Evolutionary conservation across 2,329 filamentous ascomycete species (phyloP).

Genomic region (Fusarium sp.): DNA sequence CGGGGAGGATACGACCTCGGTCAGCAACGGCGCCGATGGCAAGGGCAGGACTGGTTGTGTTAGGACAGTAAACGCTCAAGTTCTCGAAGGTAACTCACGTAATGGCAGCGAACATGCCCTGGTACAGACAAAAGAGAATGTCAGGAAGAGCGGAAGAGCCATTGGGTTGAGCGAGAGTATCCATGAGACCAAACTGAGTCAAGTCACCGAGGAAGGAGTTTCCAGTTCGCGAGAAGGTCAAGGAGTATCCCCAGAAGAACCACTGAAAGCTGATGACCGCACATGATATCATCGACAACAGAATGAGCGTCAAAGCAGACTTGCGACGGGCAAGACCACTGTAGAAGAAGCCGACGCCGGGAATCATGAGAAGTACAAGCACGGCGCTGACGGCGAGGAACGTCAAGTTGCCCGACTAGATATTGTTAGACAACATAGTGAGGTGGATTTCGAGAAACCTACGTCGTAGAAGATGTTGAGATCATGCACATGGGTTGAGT

Average conservation of each 20-base stretch:
- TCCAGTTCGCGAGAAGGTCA: conserved; percentile 85
- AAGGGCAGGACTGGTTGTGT: conserved; percentile 61
- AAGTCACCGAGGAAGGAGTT: conserved; percentile 83
- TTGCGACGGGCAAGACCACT: conserved; percentile 89
- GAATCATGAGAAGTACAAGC: conserved; percentile 91
- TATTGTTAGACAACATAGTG: not conserved
- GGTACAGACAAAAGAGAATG: conserved; percentile 85
- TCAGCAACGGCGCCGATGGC: conserved; percentile 71
- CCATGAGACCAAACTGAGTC: conserved; percentile 82
- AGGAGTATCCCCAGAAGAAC: conserved; percentile 95
- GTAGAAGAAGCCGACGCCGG: conserved; percentile 95
- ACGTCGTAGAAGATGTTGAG: conserved; percentile 89
- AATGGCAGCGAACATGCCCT: conserved; percentile 90
- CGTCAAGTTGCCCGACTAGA: conserved; percentile 80
- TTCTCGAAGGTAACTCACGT: conserved; percentile 68
- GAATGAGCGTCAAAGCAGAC: conserved; percentile 87
- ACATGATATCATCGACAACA: conserved; percentile 84
- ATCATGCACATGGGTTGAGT: conserved; percentile 68
- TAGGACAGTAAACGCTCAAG: not conserved
- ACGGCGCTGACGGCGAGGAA: conserved; percentile 83
- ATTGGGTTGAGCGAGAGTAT: conserved; percentile 80
- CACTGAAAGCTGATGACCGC: conserved; percentile 88
- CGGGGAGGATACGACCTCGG: conserved; percentile 70
- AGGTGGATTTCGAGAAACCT: conserved; percentile 42
- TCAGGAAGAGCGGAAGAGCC: conserved; percentile 80